Base-by-base conservation (phyloP, 2,329 filamentous ascomycete species). In the Cordyceps cateniannulata region DNA sequence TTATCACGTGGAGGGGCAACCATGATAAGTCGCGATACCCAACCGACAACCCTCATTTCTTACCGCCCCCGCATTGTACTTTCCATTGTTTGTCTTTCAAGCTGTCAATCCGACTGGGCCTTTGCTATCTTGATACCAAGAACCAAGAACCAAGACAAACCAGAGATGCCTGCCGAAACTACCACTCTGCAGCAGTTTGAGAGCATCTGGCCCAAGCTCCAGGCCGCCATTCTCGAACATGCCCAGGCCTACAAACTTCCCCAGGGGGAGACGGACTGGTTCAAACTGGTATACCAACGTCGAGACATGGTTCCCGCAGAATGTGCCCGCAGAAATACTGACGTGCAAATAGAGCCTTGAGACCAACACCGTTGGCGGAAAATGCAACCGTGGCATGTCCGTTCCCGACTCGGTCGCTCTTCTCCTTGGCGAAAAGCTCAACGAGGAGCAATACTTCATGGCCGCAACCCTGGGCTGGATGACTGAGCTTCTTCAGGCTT, bases 381-480 rank as follows among this genome's bases (percentile, higher is more conserved):
- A 99, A 82, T 96, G 93, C 81, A 99, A 99, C 80, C 91, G 95
- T 71, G 95, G 95, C 78, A 96, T 99, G 85, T 98, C 93, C 52
- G 93, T 98, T 63, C 89, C 95, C 67, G 95, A 99, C 78, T 95
- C 92, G 51, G 87, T 88, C 66, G 88, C 91, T 66, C 81, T 95
- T 69, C 86, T 98, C 65, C 84, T 93, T 71, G 81, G 76, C 67
- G 79, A 85, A 67, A 79, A 89, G 60, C 85, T 98, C 65, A 84
- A 80, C 66, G 83, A 90, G 64, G 85, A 93, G 62, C 89, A 98
- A 77, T 96, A 93, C 82, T 95, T 96, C 80, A 81, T 90, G 68
- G 82, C 93, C 52, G 90, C 92, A 49, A 89, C 91, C 20, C 85
- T 99, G 20, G 95, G 95, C 71, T 99, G 95, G 95, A 86, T 96